phyloP scores from a whole-genome alignment of 305 asterid genomes.

The Ajuga reptans region DNA sequence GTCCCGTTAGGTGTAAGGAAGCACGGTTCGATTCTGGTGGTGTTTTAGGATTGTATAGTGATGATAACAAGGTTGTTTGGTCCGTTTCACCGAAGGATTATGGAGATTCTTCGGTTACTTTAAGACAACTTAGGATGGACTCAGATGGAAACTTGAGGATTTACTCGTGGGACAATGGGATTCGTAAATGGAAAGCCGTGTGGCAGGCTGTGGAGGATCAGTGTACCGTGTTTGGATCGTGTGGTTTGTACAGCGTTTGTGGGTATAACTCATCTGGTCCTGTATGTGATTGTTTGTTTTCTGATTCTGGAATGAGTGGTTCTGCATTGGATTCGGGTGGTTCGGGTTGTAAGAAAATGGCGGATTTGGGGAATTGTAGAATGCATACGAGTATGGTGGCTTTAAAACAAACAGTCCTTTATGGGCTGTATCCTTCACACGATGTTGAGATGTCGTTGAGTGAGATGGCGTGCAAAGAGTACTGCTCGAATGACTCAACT shows the following conservation, averaged over 20 bases:
- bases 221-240: constrained; percentile 52
- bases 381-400: constrained; percentile 41
- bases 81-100: constrained; percentile 46
- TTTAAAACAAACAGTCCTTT: constrained; percentile 52
- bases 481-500: constrained; percentile 42
- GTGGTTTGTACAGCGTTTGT: constrained; percentile 59
- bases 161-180: constrained; percentile 47
- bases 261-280: constrained; percentile 48
- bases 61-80: constrained; percentile 34
- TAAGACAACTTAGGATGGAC: constrained; percentile 53
- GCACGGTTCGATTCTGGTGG: constrained; percentile 48
- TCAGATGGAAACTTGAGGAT: constrained; percentile 62
- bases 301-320: constrained; percentile 23
- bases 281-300: constrained; percentile 45
- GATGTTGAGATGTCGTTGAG: constrained; percentile 44
- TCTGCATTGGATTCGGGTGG: constrained; percentile 26
- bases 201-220: constrained; percentile 69
- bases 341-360: constrained; percentile 47
- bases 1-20: constrained; percentile 32
- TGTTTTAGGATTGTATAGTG: constrained; percentile 43
- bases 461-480: constrained; percentile 40
- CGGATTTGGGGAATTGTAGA: constrained; percentile 50
- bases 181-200: constrained; percentile 40
- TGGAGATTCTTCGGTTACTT: constrained; percentile 40
- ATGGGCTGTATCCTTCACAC: constrained; percentile 53